These are phyloP conservation scores for Rhamnella rubrinervis DNA, from an alignment of 331 rosid species.

Conservation along the genomic window DNA sequence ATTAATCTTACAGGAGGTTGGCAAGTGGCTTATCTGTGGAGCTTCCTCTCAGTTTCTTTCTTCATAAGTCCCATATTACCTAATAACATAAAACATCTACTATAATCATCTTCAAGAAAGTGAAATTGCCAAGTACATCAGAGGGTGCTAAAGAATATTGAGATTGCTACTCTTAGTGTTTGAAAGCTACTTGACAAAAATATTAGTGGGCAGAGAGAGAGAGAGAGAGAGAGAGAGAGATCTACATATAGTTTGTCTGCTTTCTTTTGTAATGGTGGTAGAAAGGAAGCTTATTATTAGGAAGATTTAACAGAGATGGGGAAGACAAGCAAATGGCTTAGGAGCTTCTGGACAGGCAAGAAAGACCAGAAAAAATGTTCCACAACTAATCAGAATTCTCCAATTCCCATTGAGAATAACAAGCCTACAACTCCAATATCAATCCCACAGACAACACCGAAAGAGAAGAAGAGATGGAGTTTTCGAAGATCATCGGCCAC, in stretches of 20 bases:
- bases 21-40: constrained; percentile 28
- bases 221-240: constrained; percentile 29
- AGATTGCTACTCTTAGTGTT: constrained; percentile 18
- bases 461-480: constrained; percentile 88
- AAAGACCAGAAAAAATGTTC: constrained; percentile 41
- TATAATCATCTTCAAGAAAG: constrained; percentile 10
- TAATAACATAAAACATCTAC: constrained; percentile 25
- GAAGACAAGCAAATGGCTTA: constrained; percentile 81
- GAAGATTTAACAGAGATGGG: constrained; percentile 58
- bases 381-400: constrained; percentile 26
- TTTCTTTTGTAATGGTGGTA: constrained; percentile 26
- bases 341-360: constrained; percentile 71
- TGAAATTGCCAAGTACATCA: constrained; percentile 22
- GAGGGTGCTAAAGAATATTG: constrained; percentile 36
- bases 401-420: constrained; percentile 40
- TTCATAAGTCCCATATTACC: constrained; percentile 14
- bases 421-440: constrained; percentile 51
- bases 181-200: constrained; percentile 34
- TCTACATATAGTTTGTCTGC: constrained; percentile 20
- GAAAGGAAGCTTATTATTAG: constrained; percentile 22
- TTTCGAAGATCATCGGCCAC: constrained; percentile 80
- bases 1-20: constrained; percentile 24
- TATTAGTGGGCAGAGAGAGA: background rate
- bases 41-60: constrained; percentile 30
- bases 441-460: constrained; percentile 39